phyloP scores from a whole-genome alignment of 768 basidiomycete genomes.

The Scleroderma citrinum region DNA sequence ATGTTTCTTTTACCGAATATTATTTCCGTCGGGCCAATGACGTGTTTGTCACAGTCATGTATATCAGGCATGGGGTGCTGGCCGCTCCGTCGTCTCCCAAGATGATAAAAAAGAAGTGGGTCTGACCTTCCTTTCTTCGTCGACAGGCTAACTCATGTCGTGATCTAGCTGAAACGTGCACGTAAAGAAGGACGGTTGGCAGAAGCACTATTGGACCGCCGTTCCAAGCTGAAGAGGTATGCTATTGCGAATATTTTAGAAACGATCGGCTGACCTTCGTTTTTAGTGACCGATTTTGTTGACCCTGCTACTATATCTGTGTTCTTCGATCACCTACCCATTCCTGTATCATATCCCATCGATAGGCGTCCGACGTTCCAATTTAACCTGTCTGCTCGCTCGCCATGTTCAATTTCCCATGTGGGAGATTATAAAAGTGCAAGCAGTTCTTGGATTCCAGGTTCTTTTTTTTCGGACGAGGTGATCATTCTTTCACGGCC shows the following conservation, averaged over 20 bases:
- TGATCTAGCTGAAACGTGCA: constrained; percentile 66
- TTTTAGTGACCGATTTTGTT: constrained; percentile 43
- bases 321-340: constrained; percentile 8
- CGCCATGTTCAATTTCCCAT: too few relatives aligned
- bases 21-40: background rate
- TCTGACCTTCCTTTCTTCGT: constrained; percentile 2
- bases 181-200: constrained; percentile 75
- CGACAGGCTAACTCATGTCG: constrained; percentile 3
- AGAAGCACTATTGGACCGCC: constrained; percentile 72
- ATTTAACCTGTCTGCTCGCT: background rate
- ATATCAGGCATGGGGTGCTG: constrained; percentile 84
- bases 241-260: background rate
- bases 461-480: background rate
- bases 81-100: constrained; percentile 59
- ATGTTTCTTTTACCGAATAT: constrained; percentile 25
- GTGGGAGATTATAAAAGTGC: too few relatives aligned
- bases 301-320: constrained; percentile 9
- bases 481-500: background rate
- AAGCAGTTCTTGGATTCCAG: background rate
- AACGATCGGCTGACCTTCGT: constrained; percentile 3
- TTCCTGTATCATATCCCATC: constrained; percentile 8
- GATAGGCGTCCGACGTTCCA: constrained; percentile 5
- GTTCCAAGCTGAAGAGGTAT: constrained; percentile 80
- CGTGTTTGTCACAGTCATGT: constrained; percentile 42
- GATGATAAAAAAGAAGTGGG: constrained; percentile 71